phyloP scores from a whole-genome alignment of 176 grass and related monocot species.

The Aegilops tauschii region DNA sequence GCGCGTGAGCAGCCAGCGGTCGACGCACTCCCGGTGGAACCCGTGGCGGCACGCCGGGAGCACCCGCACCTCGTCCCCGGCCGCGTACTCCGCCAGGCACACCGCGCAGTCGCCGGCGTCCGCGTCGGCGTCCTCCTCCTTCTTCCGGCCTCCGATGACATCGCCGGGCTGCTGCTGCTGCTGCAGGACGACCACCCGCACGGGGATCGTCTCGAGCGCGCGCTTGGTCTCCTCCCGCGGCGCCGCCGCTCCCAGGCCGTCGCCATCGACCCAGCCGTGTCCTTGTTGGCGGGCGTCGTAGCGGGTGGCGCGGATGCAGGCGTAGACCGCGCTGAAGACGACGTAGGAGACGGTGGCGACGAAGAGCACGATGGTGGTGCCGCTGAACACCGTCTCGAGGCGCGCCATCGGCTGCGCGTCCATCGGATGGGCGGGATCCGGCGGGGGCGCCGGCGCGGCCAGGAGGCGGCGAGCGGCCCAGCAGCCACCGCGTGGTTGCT shows the following conservation, averaged over 20 bases:
- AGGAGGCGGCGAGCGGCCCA: background rate
- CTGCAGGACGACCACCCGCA: background rate
- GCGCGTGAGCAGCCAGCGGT: constrained; percentile 51
- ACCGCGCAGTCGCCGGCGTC: constrained; percentile 21
- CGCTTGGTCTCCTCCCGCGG: constrained; percentile 24
- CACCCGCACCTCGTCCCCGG: constrained; percentile 42
- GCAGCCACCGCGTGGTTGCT: background rate
- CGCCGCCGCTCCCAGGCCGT: background rate
- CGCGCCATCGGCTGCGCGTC: background rate
- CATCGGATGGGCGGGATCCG: background rate
- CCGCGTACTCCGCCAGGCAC: constrained; percentile 42
- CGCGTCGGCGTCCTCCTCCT: background rate
- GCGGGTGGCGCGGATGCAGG: background rate
- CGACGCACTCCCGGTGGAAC: constrained; percentile 55
- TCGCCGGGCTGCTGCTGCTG: background rate
- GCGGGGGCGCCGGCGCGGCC: background rate
- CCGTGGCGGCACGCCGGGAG: constrained; percentile 38
- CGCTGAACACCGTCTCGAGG: background rate
- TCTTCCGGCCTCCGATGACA: background rate
- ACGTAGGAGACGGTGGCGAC: constrained; percentile 23
- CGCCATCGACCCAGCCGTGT: too few species aligned
- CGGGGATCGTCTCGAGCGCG: constrained; percentile 30
- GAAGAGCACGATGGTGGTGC: constrained; percentile 20
- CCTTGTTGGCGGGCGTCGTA: too few species aligned
- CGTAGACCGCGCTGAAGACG: constrained; percentile 12